These are phyloP conservation scores for Saccharomyces jurei DNA, from an alignment of 805 yeast species.

Conservation along the genomic window DNA sequence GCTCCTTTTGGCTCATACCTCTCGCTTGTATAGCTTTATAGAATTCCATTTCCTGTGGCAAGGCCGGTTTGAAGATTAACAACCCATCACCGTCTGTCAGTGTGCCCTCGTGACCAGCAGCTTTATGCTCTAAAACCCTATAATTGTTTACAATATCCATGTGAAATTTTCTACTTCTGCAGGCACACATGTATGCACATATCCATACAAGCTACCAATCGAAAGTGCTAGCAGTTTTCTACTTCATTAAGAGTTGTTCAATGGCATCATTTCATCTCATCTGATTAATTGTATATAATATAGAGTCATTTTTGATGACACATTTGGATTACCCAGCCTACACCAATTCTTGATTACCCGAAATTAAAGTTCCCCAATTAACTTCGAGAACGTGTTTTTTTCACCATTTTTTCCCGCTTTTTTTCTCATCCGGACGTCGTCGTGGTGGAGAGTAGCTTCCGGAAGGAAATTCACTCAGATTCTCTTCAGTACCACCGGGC, in stretches of 20 bases:
- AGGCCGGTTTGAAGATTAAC: constrained; percentile 65
- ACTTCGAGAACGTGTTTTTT: neutral
- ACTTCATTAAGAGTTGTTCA: neutral
- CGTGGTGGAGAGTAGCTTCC: neutral
- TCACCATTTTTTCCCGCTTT: neutral
- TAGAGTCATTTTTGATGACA: neutral
- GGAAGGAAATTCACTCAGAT: neutral
- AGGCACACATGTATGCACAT: neutral
- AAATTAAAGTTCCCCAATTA: neutral
- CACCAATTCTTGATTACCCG: neutral
- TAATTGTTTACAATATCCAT: neutral
- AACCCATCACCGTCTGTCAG: constrained; percentile 54
- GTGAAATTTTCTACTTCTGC: neutral
- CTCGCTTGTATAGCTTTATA: constrained; percentile 35
- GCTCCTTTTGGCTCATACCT: neutral
- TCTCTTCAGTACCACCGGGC: neutral
- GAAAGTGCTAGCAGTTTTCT: neutral
- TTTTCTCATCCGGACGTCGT: neutral
- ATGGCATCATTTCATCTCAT: neutral
- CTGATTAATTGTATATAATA: neutral
- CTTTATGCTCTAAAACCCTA: constrained; percentile 44
- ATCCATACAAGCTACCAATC: neutral
- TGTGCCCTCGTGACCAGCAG: constrained; percentile 89
- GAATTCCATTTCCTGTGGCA: constrained; percentile 63
- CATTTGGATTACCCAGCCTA: neutral